These are phyloP conservation scores for Coffea eugenioides DNA, from an alignment of 257 asterid species.

Conservation along the genomic window DNA sequence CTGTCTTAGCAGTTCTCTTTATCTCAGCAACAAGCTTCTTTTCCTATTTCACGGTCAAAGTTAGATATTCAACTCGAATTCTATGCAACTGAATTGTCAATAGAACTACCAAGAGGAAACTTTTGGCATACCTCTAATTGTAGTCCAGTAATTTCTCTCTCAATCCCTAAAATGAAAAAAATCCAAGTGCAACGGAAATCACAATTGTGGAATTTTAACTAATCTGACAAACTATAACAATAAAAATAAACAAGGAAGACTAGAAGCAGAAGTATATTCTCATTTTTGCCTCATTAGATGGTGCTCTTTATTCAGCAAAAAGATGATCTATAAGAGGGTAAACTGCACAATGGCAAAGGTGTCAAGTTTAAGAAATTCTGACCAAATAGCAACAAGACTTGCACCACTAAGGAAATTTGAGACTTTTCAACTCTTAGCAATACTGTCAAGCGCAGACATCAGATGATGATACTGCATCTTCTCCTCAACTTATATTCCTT, in stretches of 20 bases:
- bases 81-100: background rate
- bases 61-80: conserved; percentile 4
- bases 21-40: conserved; percentile 91
- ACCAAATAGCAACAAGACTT: no score
- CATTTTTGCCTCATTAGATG: no score
- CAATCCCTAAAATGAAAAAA: conserved; percentile 51
- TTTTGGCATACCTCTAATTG: conserved; percentile 61
- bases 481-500: no score
- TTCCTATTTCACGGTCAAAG: conserved; percentile 54
- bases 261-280: background rate
- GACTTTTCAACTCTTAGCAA: no score
- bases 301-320: no score
- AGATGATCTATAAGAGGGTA: no score
- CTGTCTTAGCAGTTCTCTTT: conserved; percentile 93
- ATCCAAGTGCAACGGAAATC: conserved; percentile 5
- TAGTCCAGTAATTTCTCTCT: conserved; percentile 67
- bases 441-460: no score
- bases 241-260: background rate
- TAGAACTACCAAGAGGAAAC: conserved; percentile 9
- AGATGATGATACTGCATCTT: no score
- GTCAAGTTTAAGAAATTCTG: no score
- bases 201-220: background rate
- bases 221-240: background rate
- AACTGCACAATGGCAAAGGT: no score
- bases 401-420: no score